Conservation (phyloP, 306 rosid genomes). For the Vigna hirtella region DNA sequence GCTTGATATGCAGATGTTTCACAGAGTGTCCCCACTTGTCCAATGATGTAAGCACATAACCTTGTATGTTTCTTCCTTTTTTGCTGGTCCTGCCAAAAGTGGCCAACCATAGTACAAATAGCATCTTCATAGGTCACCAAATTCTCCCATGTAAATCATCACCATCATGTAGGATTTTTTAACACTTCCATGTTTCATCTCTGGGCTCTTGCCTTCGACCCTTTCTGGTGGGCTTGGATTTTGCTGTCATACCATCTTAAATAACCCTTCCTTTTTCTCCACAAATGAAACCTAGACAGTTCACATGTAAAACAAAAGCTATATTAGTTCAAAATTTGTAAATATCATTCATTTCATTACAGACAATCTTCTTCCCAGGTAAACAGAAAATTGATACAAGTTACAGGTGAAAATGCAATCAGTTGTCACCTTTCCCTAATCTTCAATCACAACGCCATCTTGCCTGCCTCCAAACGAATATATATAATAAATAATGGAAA, state of each 20-base stretch:
- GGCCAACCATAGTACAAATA: constrained; percentile 20
- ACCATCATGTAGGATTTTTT: background rate
- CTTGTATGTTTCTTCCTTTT: constrained; percentile 12
- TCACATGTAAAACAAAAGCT: too few species aligned
- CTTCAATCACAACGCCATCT: too few species aligned
- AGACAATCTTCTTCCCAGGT: too few species aligned
- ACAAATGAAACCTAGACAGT: too few species aligned
- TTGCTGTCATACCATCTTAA: background rate
- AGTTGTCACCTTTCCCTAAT: too few species aligned
- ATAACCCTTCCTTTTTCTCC: too few species aligned
- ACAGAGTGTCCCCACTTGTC: constrained; percentile 67
- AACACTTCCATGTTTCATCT: background rate
- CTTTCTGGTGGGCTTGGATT: constrained; percentile 14
- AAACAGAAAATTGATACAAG: too few species aligned
- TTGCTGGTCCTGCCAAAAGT: constrained; percentile 36
- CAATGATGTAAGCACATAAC: constrained; percentile 30
- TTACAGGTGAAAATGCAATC: too few species aligned
- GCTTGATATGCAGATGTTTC: constrained; percentile 53
- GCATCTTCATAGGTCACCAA: constrained; percentile 33
- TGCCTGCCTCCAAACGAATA: too few species aligned
- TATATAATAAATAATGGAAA: too few species aligned
- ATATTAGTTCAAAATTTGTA: too few species aligned
- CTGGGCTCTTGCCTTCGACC: constrained; percentile 22
- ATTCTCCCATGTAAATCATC: background rate
- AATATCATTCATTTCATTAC: too few species aligned